Evolutionary conservation across 164 flowering plant genomes (phyloP), one percentile per base, ranked within the genome.

Genomic region (Litsea cubeba): DNA sequence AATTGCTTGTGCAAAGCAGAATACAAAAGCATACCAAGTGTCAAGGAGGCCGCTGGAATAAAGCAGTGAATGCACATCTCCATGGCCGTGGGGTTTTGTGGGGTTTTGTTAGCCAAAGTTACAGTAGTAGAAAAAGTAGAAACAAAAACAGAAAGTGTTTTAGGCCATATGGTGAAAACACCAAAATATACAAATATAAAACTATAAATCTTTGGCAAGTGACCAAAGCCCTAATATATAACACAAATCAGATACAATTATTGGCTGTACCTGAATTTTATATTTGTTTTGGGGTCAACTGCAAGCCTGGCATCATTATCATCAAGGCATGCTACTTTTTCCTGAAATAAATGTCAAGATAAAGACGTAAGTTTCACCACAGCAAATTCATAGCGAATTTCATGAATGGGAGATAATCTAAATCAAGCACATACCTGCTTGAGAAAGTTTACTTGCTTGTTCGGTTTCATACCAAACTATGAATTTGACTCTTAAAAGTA

Each of bases 71-170:
- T 96, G 99, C 73, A 96, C 99, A 84, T 96, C 99, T 46, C 99
- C 99, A 83, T 96, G 99, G 62, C 99, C 99, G 81, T 94, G 99
- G 77, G 99, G 99, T 84, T 96, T 96, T 71, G 99, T 96, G n/a
- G n/a, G n/a, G n/a, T n/a, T n/a, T n/a, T n/a, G n/a, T 98, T 96
- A 69, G 30, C 74, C 72, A 80, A n/a, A n/a, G n/a, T n/a, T n/a
- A n/a, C n/a, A n/a, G n/a, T n/a, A 28, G 51, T 30, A 78, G 25
- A 69, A 32, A 23, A 32, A 68, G 72, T 22, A 12, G 30, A 72
- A 28, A 26, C 8, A 50, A 50, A 64, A 62, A 23, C 24, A 15
- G 35, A 58, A 17, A 28, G 18, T 5, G 2, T 5, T 14, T 5
- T 66, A 66, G 46, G 69, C 40, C 69, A 25, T 14, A 17, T 54